Evolutionary conservation across 1,284 basidiomycete species (phyloP).

Genomic region (Tausonia pullulans): DNA sequence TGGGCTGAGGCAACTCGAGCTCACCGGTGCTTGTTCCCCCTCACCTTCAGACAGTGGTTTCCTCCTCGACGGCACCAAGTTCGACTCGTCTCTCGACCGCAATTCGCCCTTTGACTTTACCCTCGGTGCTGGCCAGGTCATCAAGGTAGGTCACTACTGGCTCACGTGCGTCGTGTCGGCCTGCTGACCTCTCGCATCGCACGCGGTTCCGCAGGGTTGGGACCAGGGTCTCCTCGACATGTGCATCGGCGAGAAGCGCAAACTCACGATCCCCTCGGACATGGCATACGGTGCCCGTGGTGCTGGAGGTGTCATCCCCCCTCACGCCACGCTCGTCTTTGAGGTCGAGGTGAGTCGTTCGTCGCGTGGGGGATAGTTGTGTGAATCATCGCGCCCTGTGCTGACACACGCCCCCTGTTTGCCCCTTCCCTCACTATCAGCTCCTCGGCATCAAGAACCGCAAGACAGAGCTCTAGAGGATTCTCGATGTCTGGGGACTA

Average conservation of each 20-base stretch:
- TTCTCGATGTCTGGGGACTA: background rate
- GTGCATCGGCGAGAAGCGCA: constrained; percentile 84
- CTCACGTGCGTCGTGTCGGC: background rate
- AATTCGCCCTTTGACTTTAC: constrained; percentile 41
- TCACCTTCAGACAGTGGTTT: constrained; percentile 32
- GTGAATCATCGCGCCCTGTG: background rate
- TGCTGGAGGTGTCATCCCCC: constrained; percentile 66
- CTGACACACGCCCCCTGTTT: background rate
- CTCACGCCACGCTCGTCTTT: constrained; percentile 74
- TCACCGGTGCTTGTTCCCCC: background rate
- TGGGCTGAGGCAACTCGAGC: background rate
- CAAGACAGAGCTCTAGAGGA: constrained; percentile 17
- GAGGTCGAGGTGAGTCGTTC: constrained; percentile 40
- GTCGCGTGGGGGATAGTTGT: background rate
- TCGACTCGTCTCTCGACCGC: constrained; percentile 43
- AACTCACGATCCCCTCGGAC: constrained; percentile 61
- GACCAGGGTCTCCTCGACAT: constrained; percentile 47
- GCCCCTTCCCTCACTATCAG: constrained; percentile 42
- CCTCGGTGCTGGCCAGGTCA: constrained; percentile 43
- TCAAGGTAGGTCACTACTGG: constrained; percentile 21
- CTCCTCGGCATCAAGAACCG: constrained; percentile 48
- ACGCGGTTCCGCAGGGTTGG: constrained; percentile 27
- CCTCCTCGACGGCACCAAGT: constrained; percentile 39
- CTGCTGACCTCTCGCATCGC: background rate
- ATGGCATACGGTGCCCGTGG: constrained; percentile 49